A percentile compares a stretch with the other conserved stretches of the same genome.
These are phyloP conservation scores for Sutorius australiensis DNA, from an alignment of 768 basidiomycete species.

Conservation along the genomic window DNA sequence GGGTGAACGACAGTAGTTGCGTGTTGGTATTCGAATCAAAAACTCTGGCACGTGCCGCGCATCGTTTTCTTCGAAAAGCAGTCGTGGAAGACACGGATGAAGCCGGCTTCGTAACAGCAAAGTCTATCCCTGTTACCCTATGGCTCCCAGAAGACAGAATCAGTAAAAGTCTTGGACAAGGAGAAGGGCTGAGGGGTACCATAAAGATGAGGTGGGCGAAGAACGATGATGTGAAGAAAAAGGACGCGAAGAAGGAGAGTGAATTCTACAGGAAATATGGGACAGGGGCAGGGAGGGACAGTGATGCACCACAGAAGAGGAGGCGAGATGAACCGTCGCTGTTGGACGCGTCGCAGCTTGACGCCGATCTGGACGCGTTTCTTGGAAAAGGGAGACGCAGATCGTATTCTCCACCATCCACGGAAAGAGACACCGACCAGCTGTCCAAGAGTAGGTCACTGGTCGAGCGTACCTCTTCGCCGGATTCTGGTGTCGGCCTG, in stretches of 20 bases:
- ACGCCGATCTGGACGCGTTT: slow-evolving; percentile 69
- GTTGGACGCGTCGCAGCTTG: slow-evolving; percentile 45
- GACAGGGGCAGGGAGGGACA: slow-evolving; percentile 56
- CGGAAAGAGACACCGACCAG: slow-evolving; percentile 68
- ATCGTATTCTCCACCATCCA: slow-evolving; percentile 46
- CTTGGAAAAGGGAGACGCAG: slow-evolving; percentile 43
- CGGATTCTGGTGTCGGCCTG: slow-evolving; percentile 40
- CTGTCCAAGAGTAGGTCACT: slow-evolving; percentile 51
- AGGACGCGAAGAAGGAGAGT: slow-evolving; percentile 67
- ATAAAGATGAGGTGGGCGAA: slow-evolving; percentile 78
- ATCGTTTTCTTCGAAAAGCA: slow-evolving; percentile 49
- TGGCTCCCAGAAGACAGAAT: slow-evolving; percentile 83
- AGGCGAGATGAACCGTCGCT: slow-evolving; percentile 33
- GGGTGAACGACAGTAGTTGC: slow-evolving; percentile 83
- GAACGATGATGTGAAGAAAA: slow-evolving; percentile 70
- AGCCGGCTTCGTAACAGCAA: slow-evolving; percentile 59
- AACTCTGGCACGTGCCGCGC: slow-evolving; percentile 48
- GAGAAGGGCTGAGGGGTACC: slow-evolving; percentile 60
- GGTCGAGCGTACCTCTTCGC: slow-evolving; percentile 51
- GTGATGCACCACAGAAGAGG: slow-evolving; percentile 36
- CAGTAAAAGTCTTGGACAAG: slow-evolving; percentile 63
- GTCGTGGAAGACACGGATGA: slow-evolving; percentile 46
- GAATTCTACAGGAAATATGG: slow-evolving; percentile 80
- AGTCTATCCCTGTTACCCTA: slow-evolving; percentile 64
- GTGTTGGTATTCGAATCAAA: slow-evolving; percentile 69